Evolutionary conservation across 306 rosid species (phyloP).

Genomic region (Quercus aquifolioides): DNA sequence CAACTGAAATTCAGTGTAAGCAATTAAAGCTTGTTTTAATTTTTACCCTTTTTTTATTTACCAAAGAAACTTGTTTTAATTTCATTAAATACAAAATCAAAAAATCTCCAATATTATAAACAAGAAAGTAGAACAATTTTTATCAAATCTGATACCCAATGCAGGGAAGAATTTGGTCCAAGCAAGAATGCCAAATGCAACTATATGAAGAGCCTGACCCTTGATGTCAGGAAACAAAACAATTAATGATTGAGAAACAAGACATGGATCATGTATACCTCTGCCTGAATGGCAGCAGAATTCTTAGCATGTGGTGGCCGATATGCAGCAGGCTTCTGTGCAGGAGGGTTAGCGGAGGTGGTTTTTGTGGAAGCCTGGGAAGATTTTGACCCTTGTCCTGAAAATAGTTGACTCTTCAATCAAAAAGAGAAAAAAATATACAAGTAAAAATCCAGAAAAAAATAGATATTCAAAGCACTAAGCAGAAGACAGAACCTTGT

Average conservation of each 20-base stretch:
- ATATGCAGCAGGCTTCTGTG: slow-evolving; percentile 86
- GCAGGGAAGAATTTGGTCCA: background rate
- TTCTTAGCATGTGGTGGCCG: slow-evolving; percentile 89
- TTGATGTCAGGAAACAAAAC: background rate
- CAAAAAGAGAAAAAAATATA: background rate
- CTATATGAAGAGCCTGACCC: background rate
- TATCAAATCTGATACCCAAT: background rate
- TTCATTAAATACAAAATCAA: background rate
- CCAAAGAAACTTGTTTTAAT: background rate
- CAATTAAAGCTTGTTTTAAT: background rate
- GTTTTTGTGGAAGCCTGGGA: slow-evolving; percentile 41
- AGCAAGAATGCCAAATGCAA: background rate
- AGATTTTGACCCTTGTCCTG: slow-evolving; percentile 65
- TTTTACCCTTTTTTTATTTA: background rate
- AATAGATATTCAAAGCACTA: background rate
- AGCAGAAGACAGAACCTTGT: slow-evolving; percentile 46
- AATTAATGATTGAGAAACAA: background rate
- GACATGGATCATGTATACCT: slow-evolving; percentile 43
- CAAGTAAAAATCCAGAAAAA: slow-evolving; percentile 6
- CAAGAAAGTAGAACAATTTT: background rate
- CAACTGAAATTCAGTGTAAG: background rate
- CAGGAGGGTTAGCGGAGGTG: slow-evolving; percentile 40
- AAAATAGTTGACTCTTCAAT: slow-evolving; percentile 21
- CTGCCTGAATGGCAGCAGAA: slow-evolving; percentile 80
- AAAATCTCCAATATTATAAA: background rate